A percentile compares a stretch with the other conserved stretches of the same genome.
These are phyloP conservation scores for Cryphonectria naterciae DNA, from an alignment of 2,329 filamentous ascomycete genomes.

Conservation along the genomic window DNA sequence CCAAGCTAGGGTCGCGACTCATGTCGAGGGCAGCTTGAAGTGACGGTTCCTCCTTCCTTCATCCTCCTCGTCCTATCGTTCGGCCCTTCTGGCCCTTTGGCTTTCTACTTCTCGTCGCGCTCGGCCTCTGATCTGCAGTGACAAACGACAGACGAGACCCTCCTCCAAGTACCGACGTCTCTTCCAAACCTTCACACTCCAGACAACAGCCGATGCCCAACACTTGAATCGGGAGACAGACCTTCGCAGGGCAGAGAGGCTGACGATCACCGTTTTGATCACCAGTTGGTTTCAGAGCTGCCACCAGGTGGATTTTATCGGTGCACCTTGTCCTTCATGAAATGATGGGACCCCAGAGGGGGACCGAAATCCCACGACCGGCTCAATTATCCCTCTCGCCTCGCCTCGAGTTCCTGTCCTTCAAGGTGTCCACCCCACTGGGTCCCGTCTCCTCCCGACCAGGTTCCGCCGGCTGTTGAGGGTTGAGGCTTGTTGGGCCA, in stretches of 20 bases:
- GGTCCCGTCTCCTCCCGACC: constrained; percentile 2
- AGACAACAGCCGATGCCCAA: neutral
- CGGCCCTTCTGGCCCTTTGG: neutral
- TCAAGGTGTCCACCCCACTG: neutral
- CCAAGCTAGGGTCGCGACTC: neutral
- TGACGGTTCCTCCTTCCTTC: neutral
- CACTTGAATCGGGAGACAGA: neutral
- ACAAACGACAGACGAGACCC: neutral
- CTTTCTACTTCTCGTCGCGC: neutral
- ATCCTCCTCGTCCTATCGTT: neutral
- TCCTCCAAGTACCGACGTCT: neutral
- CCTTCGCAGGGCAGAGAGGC: neutral
- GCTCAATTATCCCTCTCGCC: constrained; percentile 18
- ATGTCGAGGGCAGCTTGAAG: neutral
- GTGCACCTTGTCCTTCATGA: constrained; percentile 4
- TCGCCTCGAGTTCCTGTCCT: constrained; percentile 3
- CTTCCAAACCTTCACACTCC: neutral
- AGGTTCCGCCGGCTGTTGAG: neutral
- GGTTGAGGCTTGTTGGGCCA: neutral
- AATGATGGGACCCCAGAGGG: constrained; percentile 11
- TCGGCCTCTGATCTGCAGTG: neutral
- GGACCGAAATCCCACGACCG: constrained; percentile 12
- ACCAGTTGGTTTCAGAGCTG: constrained; percentile 22
- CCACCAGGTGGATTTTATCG: neutral
- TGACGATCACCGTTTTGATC: neutral